Conservation (phyloP, 1,284 basidiomycete species). For the Flammula alnicola region DNA sequence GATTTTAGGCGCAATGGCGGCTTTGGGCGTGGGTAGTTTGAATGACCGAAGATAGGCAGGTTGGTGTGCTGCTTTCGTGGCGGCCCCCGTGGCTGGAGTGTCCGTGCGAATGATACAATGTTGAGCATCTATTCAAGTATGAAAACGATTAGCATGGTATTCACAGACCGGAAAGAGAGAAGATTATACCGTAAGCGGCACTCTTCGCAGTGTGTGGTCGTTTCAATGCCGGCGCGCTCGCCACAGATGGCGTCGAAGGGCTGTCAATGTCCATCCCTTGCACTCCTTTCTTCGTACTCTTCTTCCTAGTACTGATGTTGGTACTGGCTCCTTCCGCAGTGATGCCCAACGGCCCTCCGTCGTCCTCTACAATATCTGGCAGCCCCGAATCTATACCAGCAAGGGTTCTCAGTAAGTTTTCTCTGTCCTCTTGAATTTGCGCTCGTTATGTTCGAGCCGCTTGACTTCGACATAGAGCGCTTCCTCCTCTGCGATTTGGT, state of each 20-base stretch:
- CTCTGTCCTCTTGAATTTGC: constrained; percentile 89
- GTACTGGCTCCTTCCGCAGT: not conserved
- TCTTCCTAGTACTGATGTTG: constrained; percentile 47
- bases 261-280: constrained; percentile 58
- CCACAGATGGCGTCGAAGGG: constrained; percentile 57
- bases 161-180: not conserved
- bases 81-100: constrained; percentile 50
- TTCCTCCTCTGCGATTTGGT: constrained; percentile 95
- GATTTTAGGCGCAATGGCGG: constrained; percentile 74
- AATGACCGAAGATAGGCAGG: constrained; percentile 82
- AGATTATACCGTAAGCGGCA: constrained; percentile 56
- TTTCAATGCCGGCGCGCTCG: constrained; percentile 49
- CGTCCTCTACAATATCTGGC: constrained; percentile 71
- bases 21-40: constrained; percentile 80
- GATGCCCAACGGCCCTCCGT: constrained; percentile 54
- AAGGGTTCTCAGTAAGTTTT: constrained; percentile 86
- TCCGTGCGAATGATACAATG: constrained; percentile 81
- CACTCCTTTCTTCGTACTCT: constrained; percentile 50
- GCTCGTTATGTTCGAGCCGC: constrained; percentile 91
- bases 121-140: constrained; percentile 57
- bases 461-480: constrained; percentile 95
- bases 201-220: constrained; percentile 57
- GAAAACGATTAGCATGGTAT: constrained; percentile 2
- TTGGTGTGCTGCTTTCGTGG: constrained; percentile 76
- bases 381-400: constrained; percentile 87